Conservation (phyloP, 2,329 filamentous ascomycete genomes). For the Trichophyton simii region DNA sequence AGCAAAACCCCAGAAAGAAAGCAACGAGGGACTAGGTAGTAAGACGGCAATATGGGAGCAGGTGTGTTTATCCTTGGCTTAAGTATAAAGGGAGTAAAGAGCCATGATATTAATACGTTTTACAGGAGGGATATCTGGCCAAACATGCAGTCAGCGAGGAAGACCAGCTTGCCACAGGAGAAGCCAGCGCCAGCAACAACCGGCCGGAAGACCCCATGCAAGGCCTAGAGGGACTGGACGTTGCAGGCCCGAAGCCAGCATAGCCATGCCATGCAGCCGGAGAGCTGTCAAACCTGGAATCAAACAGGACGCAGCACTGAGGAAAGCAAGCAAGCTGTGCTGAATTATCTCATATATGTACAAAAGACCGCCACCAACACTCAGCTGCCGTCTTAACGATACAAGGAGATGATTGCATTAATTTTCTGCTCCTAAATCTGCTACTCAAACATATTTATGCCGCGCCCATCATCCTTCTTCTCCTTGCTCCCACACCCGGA, state of each 20-base stretch:
- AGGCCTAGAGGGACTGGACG: constrained; percentile 80
- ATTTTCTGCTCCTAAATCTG: constrained; percentile 2
- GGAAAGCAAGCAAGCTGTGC: not conserved
- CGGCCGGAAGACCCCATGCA: constrained; percentile 79
- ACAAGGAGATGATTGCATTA: constrained; percentile 5
- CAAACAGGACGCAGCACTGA: not conserved
- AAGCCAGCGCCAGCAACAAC: constrained; percentile 39
- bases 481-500: not conserved
- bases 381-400: not conserved
- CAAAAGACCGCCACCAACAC: not conserved
- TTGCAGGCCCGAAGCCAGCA: constrained; percentile 76
- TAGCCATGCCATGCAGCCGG: constrained; percentile 28
- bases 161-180: constrained; percentile 51
- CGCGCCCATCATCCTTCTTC: not conserved
- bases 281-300: too few relatives aligned
- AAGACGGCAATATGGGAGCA: constrained; percentile 96
- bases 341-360: constrained; percentile 6
- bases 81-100: constrained; percentile 2
- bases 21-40: constrained; percentile 76
- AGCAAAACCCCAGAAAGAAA: constrained; percentile 83
- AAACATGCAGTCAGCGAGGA: constrained; percentile 77
- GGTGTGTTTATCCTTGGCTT: constrained; percentile 42
- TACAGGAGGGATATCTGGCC: constrained; percentile 82
- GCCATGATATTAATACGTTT: not conserved
- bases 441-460: not conserved